A percentile compares a stretch with the other conserved stretches of the same genome.
phyloP scores from a whole-genome alignment of 371 early-diverging fungal genomes.

The Dichotomocladium elegans region DNA sequence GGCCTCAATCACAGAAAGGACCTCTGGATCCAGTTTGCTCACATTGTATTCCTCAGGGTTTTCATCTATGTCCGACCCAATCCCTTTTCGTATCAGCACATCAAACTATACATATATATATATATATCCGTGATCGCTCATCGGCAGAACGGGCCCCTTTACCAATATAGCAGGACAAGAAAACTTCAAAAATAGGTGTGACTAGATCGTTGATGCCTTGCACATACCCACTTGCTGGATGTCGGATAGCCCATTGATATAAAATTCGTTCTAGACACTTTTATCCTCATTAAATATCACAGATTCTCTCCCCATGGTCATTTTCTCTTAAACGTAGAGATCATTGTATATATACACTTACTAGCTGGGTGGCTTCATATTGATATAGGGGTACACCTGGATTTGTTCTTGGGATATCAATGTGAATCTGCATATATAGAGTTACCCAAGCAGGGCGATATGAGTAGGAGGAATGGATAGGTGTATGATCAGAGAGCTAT shows the following conservation, averaged over 20 bases:
- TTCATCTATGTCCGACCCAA: slow-evolving; percentile 44
- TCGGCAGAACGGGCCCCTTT: no score
- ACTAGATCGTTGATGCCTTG: slow-evolving; percentile 99
- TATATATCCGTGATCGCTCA: no score
- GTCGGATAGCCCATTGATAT: slow-evolving; percentile 96
- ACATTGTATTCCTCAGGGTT: slow-evolving; percentile 71
- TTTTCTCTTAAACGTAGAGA: not conserved
- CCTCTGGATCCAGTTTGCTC: slow-evolving; percentile 49
- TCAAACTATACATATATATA: no score
- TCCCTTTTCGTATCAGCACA: no score
- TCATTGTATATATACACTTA: slow-evolving; percentile 13
- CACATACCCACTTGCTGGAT: slow-evolving; percentile 98
- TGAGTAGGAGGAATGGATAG: no score
- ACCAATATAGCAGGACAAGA: slow-evolving; percentile 69
- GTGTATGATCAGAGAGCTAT: no score
- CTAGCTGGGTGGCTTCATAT: slow-evolving; percentile 75
- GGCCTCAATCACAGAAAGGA: slow-evolving; percentile 80
- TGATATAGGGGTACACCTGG: slow-evolving; percentile 84
- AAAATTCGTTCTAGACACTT: slow-evolving; percentile 88
- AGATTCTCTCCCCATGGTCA: not conserved
- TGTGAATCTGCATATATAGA: slow-evolving; percentile 83
- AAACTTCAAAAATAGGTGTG: slow-evolving; percentile 93
- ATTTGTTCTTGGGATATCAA: slow-evolving; percentile 93
- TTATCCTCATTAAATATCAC: no score
- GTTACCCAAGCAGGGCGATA: no score